Conservation (phyloP, 352 stramenopile genomes). For the Globisporangium emineosum region DNA sequence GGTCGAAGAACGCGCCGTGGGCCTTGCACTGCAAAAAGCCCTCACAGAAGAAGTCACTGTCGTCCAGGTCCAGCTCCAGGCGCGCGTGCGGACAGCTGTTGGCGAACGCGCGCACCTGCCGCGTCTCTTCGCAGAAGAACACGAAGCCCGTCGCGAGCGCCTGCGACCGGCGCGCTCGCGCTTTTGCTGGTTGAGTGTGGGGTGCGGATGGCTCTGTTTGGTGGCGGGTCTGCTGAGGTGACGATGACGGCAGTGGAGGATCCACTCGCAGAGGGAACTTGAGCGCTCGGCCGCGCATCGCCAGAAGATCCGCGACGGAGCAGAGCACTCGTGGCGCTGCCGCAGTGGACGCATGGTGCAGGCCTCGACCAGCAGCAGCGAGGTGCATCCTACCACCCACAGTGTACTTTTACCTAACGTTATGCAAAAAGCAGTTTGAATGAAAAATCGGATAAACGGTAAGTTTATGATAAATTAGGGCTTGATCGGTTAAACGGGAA, state of each 20-base stretch:
- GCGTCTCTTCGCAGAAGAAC: conserved; percentile 45
- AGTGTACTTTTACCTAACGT: too few relatives aligned
- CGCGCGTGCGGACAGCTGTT: conserved; percentile 70
- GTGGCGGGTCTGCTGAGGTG: conserved; percentile 1
- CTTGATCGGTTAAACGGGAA: too few relatives aligned
- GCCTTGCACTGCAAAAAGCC: conserved; percentile 81
- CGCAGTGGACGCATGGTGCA: not conserved
- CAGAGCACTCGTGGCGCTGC: conserved; percentile 41
- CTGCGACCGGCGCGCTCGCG: conserved; percentile 14
- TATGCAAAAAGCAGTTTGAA: too few relatives aligned
- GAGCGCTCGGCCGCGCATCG: conserved; percentile 38
- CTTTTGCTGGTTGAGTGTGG: conserved; percentile 7
- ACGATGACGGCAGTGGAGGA: not conserved
- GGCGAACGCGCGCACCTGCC: conserved; percentile 48
- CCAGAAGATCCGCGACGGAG: conserved; percentile 45
- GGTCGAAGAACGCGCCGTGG: conserved; percentile 80
- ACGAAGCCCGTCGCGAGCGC: conserved; percentile 55
- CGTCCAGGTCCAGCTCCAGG: conserved; percentile 75
- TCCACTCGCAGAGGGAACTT: conserved; percentile 51
- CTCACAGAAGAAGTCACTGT: conserved; percentile 79
- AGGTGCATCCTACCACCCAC: too few relatives aligned
- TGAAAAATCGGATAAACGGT: too few relatives aligned
- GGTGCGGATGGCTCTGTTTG: not conserved
- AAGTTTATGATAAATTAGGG: too few relatives aligned
- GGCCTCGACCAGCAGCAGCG: not conserved